Evolutionary conservation across 257 asterid species (phyloP), one percentile per base, ranked within the genome.

Genomic region (Datura wrightii): DNA sequence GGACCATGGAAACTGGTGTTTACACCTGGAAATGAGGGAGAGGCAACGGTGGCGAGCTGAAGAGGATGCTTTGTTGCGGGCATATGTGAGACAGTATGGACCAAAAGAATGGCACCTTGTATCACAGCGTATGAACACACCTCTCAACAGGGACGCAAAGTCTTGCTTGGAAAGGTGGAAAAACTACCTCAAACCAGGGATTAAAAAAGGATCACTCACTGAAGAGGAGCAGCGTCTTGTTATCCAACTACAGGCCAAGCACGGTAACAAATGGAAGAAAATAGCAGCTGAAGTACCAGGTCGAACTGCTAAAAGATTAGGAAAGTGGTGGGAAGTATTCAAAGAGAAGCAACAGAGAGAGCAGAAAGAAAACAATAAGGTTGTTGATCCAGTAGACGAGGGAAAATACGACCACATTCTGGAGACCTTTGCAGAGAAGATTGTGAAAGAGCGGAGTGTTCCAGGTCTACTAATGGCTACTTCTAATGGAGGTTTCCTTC

Each of bases 101-200:
- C 92, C 95, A 1, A 80, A 91, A 67, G 97, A 93, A 50, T 92
- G 94, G 95, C 94, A 93, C 86, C 93, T 93, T 19, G 93, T 90
- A 6, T 87, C 94, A 0, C 90, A 91, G 65, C 90, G 93, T 67
- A 92, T 93, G 93, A 88, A 69, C 88, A 83, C 86, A 18, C 90
- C 94, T 7, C 86, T 93, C 41, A 86, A 92, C 72, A 76, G 96
- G 15, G 94, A 93, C 84, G 84, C 98, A 0, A 95, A 91, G 67
- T 93, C 97, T 78, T 95, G 95, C n/a, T 86, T 94, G 69, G 97
- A 93, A 55, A 78, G 97, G 91, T 93, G 97, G 96, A 93, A 91
- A 82, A 92, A 93, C 87, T 94, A 91, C 62, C 93, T 92, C 37
- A 91, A 89, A 82, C 97, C 97, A 0, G 97, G 97, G 8, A 90